Base-by-base conservation (phyloP, 2,329 filamentous ascomycete genomes). In the Penicillium verrucosum region DNA sequence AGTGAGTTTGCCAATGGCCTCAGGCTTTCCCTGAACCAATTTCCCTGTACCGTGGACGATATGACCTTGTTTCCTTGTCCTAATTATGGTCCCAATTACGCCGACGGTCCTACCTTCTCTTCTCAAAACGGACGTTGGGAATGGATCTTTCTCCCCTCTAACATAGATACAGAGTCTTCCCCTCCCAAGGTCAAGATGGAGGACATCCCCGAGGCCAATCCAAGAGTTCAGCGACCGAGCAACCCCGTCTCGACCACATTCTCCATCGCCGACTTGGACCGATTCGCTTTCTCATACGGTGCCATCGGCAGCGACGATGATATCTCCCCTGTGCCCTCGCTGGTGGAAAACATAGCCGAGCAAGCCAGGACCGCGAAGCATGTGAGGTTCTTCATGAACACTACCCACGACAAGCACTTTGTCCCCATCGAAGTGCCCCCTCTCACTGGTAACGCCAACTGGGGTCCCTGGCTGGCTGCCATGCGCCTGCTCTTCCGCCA, bases 401-500 rank as follows among this genome's bases (percentile, higher is more conserved):
- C 11, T 2, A 21, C n/a, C 8, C 27, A 51, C 4, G 42, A 54
- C 16, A 59, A 59, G 11, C 58, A 59, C 29, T 46, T 44, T 14
- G 27, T 59, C 4, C 30, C 49, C 1, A 40, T 62, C 23, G 25
- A 41, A 1, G 16, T 59, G 14, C 16, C 38, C 4, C 29, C 30
- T 8, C 54, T 64, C 1, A 32, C 9, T 2, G 54, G 56, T n/a
- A 5, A 29, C 0, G 16, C 34, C 3, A 56, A 62, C 29, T 62
- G 29, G 12, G 5, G 6, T 0, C 0, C 10, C 7, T 62, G 61
- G 61, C 3, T 34, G 3, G 9, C 32, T 1, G 40, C 38, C 5
- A 57, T 62, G 8, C 25, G 57, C 3, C 16, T 59, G 1, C 38
- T 56, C 1, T 46, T 64, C 5, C 43, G 51, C 14, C 55, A 57